Base-by-base conservation (phyloP, 2,329 filamentous ascomycete species). In the Rasamsonia emersonii region DNA sequence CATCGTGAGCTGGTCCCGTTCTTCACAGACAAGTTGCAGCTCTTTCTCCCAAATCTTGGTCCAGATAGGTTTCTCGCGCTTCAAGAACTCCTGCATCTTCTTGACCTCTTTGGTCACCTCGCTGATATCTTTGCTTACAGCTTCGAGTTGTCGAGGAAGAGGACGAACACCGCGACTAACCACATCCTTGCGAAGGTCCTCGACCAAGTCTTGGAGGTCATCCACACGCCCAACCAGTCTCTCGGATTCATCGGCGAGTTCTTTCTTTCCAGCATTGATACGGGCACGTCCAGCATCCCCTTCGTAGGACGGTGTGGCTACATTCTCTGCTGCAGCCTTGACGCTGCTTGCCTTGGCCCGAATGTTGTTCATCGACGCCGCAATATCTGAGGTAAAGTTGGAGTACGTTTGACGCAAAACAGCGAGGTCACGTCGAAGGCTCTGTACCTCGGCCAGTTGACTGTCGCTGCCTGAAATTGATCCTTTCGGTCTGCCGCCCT, bases 11-110 rank as follows among this genome's bases (percentile, higher is more conserved):
- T 95, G 79, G 53, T 96, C 89, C 44, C 88, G 79, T 51, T 95
- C 91, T 55, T 93, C 86, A 62, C 91, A 96, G 3, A 98, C 89
- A 32, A 89, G 80, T 58, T 96, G 86, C 27, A 98, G 69, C 58
- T 96, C 88, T 62, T 93, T 88, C 72, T 96, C 89, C 91, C 91
- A 98, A 43, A 96, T 93, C 74, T 95, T 95, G 33, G 86, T 95
- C 89, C 91, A 98, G 36, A 95, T 70, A 0, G 91, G 91, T 59
- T 94, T 94, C 71, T 98, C 91, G 28, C 77, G 75, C 47, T 79
- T 80, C 64, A 98, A 75, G 65, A 83, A 93, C 10, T 94, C 88
- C 54, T 94, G 84, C 73, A 98, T 81, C 63, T 84, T 88, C 71
- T 85, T 91, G 41, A 98, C 76, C 51, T 95, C 88, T 51, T 86